These are phyloP conservation scores for Rhizopogon vulgaris DNA, from an alignment of 768 basidiomycete genomes.

Conservation along the genomic window DNA sequence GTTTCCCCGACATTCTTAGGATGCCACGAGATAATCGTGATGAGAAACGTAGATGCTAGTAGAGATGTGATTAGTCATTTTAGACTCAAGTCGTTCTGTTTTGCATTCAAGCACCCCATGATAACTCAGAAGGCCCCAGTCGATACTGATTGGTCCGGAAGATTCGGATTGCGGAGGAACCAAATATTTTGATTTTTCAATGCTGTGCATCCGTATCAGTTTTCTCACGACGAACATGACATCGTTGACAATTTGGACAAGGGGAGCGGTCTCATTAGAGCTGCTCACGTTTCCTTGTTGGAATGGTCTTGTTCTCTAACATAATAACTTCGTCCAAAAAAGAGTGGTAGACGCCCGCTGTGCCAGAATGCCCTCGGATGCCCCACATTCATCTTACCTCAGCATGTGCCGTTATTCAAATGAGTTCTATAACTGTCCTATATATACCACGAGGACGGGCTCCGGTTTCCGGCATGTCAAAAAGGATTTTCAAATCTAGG, in stretches of 20 bases:
- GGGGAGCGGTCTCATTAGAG: not conserved
- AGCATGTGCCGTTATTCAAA: not conserved
- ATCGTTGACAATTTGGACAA: constrained; percentile 5
- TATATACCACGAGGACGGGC: not conserved
- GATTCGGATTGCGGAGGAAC: not conserved
- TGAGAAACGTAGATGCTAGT: not conserved
- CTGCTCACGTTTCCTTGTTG: not conserved
- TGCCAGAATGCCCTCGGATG: not conserved
- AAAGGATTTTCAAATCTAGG: not conserved
- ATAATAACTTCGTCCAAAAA: not conserved
- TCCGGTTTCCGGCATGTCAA: not conserved
- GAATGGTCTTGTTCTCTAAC: not conserved
- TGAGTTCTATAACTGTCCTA: not conserved
- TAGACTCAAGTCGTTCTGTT: not conserved
- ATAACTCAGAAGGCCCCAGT: not conserved
- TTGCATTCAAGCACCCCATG: no score
- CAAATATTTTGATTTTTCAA: not conserved
- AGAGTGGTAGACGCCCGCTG: not conserved
- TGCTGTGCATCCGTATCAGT: not conserved
- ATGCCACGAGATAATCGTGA: not conserved
- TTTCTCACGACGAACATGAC: not conserved
- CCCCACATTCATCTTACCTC: not conserved
- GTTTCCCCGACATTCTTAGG: not conserved
- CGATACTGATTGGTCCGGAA: not conserved
- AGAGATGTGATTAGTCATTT: not conserved